Percentiles rank a stretch among this genome's conserved stretches.
These are phyloP conservation scores for Fusarium praegraminearum DNA, from an alignment of 2,329 filamentous ascomycete species.

Conservation along the genomic window DNA sequence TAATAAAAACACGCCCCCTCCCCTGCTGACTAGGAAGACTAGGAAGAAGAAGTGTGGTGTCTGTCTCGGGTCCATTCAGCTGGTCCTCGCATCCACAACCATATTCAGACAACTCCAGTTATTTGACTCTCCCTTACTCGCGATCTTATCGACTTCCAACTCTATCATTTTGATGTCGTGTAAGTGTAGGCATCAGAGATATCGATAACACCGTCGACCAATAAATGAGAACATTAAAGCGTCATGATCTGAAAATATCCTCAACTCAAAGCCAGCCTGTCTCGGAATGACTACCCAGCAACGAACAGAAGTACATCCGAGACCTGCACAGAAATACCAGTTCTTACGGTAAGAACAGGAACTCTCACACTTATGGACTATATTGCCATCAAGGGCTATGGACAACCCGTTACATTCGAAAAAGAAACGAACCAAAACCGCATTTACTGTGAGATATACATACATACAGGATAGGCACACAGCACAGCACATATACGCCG, in stretches of 20 bases:
- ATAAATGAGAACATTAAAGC: background rate
- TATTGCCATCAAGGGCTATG: conserved; percentile 12
- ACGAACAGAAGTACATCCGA: background rate
- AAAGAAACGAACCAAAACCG: background rate
- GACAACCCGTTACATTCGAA: conserved; percentile 4
- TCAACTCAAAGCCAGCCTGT: background rate
- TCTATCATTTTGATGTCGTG: conserved; percentile 12
- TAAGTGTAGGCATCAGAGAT: conserved; percentile 10
- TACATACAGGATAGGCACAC: conserved; percentile 6
- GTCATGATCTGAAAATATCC: no score
- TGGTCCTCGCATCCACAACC: conserved; percentile 31
- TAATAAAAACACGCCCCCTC: conserved; percentile 39
- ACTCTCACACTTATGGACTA: background rate
- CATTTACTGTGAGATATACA: conserved; percentile 1
- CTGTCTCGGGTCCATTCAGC: conserved; percentile 31
- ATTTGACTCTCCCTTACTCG: conserved; percentile 33
- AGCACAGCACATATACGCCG: background rate
- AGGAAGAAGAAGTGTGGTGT: background rate
- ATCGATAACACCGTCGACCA: background rate
- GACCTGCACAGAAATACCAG: conserved; percentile 5
- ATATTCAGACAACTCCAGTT: conserved; percentile 34
- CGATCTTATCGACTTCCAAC: conserved; percentile 20
- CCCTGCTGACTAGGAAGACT: background rate
- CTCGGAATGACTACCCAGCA: background rate
- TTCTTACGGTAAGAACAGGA: conserved; percentile 12